Conservation (phyloP, 495 filamentous ascomycete species). For the Extremus antarcticus region DNA sequence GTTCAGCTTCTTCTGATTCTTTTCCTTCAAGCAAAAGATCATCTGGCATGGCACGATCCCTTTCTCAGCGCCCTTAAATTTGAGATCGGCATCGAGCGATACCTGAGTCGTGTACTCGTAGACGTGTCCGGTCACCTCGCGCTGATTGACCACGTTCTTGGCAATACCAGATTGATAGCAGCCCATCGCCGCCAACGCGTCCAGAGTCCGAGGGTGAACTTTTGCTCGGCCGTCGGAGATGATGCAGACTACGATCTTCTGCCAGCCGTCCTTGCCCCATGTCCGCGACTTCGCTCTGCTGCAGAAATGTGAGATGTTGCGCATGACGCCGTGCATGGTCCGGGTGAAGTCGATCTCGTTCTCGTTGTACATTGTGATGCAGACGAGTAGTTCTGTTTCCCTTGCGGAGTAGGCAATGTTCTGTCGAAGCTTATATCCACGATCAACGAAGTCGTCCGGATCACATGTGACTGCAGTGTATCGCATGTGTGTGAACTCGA, state of each 20-base stretch:
- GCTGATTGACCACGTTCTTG: slow-evolving; percentile 92
- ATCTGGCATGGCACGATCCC: slow-evolving; percentile 98
- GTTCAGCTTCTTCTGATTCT: slow-evolving; percentile 96
- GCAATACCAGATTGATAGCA: slow-evolving; percentile 99
- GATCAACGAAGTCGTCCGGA: slow-evolving; percentile 80
- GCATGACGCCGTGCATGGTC: slow-evolving; percentile 98
- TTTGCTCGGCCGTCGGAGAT: slow-evolving; percentile 90
- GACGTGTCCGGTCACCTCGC: slow-evolving; percentile 75
- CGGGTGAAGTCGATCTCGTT: slow-evolving; percentile 91
- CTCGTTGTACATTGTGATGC: slow-evolving; percentile 99
- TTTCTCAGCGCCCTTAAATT: slow-evolving; percentile 98
- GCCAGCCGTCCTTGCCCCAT: slow-evolving; percentile 96
- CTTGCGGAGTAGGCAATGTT: slow-evolving; percentile 74
- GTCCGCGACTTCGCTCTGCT: slow-evolving; percentile 82
- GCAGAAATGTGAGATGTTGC: slow-evolving; percentile 94
- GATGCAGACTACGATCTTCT: slow-evolving; percentile 98
- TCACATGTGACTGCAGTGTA: slow-evolving; percentile 99
- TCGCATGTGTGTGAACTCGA: slow-evolving; percentile 99
- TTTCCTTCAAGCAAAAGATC: slow-evolving; percentile 97
- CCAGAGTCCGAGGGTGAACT: slow-evolving; percentile 85
- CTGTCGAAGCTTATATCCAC: slow-evolving; percentile 92
- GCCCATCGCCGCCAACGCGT: slow-evolving; percentile 93
- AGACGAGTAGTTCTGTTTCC: slow-evolving; percentile 98
- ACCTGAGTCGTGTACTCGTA: slow-evolving; percentile 99
- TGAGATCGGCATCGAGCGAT: slow-evolving; percentile 83